Evolutionary conservation across 768 basidiomycete species (phyloP).

Genomic region (Mycena filopes): DNA sequence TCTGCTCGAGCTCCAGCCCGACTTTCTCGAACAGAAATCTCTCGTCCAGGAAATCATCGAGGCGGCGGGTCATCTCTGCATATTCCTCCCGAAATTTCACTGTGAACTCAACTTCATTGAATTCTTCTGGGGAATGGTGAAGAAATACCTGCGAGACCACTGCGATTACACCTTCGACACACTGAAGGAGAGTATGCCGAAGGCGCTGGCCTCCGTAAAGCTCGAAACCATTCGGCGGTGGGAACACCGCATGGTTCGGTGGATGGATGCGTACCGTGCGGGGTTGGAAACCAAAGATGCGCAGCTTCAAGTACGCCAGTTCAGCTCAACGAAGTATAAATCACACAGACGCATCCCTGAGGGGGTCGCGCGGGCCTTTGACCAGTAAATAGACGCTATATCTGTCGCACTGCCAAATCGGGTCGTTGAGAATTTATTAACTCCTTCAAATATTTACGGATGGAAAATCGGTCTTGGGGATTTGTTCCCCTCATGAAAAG

Average conservation of each 20-base stretch:
- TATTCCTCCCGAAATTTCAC: background rate
- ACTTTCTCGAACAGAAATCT: conserved; percentile 1
- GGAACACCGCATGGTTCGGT: conserved; percentile 18
- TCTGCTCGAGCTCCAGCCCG: background rate
- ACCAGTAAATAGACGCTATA: background rate
- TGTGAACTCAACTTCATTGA: conserved; percentile 24
- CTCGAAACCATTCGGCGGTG: conserved; percentile 27
- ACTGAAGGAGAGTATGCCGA: conserved; percentile 35
- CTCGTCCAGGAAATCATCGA: conserved; percentile 18
- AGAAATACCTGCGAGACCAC: conserved; percentile 16
- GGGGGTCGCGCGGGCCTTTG: background rate
- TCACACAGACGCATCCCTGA: background rate
- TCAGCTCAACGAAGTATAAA: background rate
- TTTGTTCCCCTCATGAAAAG: too few relatives aligned
- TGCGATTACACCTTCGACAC: conserved; percentile 17
- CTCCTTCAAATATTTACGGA: too few relatives aligned
- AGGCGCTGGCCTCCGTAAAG: conserved; percentile 33
- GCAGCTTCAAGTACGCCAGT: conserved; percentile 23
- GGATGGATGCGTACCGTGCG: conserved; percentile 32
- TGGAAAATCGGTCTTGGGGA: too few relatives aligned
- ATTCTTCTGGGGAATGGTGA: conserved; percentile 20
- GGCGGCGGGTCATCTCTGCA: conserved; percentile 5
- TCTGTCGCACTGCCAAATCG: too few relatives aligned
- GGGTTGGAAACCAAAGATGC: conserved; percentile 33
- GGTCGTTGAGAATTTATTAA: too few relatives aligned